Conservation (phyloP, 805 yeast species). For the Saccharomycopsis fibuligera region DNA sequence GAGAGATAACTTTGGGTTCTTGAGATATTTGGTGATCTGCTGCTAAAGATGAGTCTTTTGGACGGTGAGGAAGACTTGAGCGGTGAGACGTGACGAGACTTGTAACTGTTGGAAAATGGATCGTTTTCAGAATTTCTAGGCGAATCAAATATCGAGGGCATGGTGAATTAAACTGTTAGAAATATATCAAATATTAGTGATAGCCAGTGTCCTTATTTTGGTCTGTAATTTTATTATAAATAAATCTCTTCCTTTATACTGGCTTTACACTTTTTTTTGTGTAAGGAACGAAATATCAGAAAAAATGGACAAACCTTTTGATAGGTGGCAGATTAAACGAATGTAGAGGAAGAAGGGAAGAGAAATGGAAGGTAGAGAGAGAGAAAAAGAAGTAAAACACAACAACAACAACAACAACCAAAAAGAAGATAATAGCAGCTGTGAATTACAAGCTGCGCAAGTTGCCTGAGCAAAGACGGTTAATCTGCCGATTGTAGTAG, state of each 20-base stretch:
- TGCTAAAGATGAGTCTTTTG: slow-evolving; percentile 5
- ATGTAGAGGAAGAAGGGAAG: no score
- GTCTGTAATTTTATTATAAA: background rate
- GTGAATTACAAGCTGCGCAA: no score
- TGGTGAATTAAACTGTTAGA: background rate
- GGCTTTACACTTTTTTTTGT: no score
- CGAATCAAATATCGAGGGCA: background rate
- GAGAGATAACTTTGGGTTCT: slow-evolving; percentile 7
- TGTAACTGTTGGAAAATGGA: background rate
- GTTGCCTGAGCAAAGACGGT: no score
- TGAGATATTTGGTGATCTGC: slow-evolving; percentile 6
- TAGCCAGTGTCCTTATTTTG: background rate
- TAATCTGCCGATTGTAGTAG: no score
- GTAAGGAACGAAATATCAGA: no score
- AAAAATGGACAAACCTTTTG: no score
- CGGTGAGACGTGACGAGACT: background rate
- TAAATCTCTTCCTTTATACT: background rate
- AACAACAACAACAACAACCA: no score
- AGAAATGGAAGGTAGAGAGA: no score
- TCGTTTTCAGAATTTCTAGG: background rate
- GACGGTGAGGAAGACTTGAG: slow-evolving; percentile 1
- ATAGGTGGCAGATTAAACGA: no score
- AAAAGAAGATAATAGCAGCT: no score
- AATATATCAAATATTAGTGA: background rate
- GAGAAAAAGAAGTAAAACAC: no score